phyloP scores from a whole-genome alignment of 768 basidiomycete species.

The Russula lepida region DNA sequence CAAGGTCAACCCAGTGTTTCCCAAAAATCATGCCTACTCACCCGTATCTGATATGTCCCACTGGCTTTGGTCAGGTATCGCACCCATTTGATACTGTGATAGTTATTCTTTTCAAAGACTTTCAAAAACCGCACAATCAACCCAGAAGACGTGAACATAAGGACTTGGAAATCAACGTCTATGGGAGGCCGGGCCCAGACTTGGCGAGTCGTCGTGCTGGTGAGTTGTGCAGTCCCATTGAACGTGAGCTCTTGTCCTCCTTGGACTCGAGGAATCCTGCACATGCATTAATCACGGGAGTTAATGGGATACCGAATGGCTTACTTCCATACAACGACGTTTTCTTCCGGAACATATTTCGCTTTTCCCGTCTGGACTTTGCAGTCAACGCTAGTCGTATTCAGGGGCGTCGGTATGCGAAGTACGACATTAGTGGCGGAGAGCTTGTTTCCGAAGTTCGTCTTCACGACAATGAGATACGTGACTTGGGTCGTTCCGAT shows the following conservation, averaged over 20 bases:
- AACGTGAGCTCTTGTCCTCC: constrained; percentile 89
- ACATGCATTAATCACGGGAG: neutral
- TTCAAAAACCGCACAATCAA: constrained; percentile 94
- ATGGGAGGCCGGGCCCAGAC: constrained; percentile 98
- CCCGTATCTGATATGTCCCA: constrained; percentile 89
- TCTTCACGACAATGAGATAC: constrained; percentile 80
- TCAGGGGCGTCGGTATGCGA: constrained; percentile 92
- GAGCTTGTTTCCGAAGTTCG: constrained; percentile 86
- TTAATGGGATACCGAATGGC: constrained; percentile 28
- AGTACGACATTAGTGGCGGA: constrained; percentile 89
- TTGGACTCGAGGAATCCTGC: constrained; percentile 83
- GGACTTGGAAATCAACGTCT: constrained; percentile 95
- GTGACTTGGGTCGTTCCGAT: constrained; percentile 88
- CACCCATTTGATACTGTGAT: constrained; percentile 95
- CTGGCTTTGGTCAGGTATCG: constrained; percentile 90
- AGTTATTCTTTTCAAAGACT: constrained; percentile 94
- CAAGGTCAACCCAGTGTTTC: neutral
- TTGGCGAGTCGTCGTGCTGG: constrained; percentile 85
- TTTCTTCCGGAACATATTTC: constrained; percentile 94
- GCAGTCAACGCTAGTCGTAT: constrained; percentile 86
- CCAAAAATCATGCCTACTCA: constrained; percentile 36
- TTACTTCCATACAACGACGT: constrained; percentile 96
- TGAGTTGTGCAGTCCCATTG: constrained; percentile 71
- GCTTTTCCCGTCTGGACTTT: constrained; percentile 91
- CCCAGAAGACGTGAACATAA: constrained; percentile 98